A percentile compares a stretch with the other conserved stretches of the same genome.
Conservation (phyloP, 2,329 filamentous ascomycete species). For the Epichloe elymi region DNA sequence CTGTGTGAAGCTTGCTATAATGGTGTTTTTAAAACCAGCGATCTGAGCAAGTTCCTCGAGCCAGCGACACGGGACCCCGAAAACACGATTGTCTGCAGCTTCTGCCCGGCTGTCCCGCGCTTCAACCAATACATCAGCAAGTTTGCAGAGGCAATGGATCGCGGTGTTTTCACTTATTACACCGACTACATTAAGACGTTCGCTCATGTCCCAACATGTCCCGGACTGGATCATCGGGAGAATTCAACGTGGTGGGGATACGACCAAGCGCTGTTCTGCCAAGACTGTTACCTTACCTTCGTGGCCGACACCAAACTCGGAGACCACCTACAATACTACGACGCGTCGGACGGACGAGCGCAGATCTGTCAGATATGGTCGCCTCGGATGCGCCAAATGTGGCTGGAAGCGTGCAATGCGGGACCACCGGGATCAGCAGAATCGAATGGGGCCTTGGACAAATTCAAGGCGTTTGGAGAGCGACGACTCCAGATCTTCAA, state of each 20-base stretch:
- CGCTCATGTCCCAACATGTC: conserved; percentile 15
- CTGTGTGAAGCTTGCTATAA: conserved; percentile 23
- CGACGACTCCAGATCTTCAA: conserved; percentile 17
- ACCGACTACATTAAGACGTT: conserved; percentile 16
- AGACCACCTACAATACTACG: conserved; percentile 13
- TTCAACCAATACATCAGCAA: conserved; percentile 14
- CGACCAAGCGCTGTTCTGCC: conserved; percentile 18
- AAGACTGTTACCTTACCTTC: conserved; percentile 21
- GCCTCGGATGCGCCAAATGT: conserved; percentile 24
- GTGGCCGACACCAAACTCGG: conserved; percentile 16
- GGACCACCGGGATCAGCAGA: conserved; percentile 14
- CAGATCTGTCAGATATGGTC: conserved; percentile 25
- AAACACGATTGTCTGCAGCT: conserved; percentile 16
- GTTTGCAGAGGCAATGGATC: conserved; percentile 18
- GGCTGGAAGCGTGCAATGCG: conserved; percentile 15
- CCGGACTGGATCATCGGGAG: conserved; percentile 13
- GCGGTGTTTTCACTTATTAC: conserved; percentile 19
- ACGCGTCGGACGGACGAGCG: conserved; percentile 10
- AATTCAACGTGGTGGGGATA: conserved; percentile 23
- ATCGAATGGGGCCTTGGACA: conserved; percentile 12
- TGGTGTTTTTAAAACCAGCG: conserved; percentile 16
- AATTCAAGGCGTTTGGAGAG: conserved; percentile 16
- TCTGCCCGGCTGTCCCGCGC: conserved; percentile 14
- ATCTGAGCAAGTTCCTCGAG: conserved; percentile 17
- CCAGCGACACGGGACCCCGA: conserved; percentile 8